These are phyloP conservation scores for Pistacia integerrima DNA, from an alignment of 345 rosid species.

Conservation along the genomic window DNA sequence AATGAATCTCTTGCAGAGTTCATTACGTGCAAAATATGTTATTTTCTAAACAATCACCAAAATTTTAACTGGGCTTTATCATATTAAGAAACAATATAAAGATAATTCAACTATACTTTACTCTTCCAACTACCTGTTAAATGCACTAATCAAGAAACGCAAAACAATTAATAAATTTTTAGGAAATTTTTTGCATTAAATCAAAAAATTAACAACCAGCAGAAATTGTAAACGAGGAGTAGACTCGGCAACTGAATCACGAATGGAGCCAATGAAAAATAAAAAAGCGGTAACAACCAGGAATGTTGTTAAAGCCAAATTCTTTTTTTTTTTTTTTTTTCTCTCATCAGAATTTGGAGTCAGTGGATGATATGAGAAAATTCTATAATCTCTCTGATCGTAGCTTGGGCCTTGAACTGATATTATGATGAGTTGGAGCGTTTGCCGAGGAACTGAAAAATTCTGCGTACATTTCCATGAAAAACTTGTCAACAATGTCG, in stretches of 20 bases:
- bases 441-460: slow-evolving; percentile 25
- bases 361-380: slow-evolving; percentile 1
- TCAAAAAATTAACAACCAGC: background rate
- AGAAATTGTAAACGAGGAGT: background rate
- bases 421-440: slow-evolving; percentile 10
- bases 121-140: background rate
- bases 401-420: slow-evolving; percentile 23
- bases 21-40: too few species aligned
- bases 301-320: background rate
- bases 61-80: too few species aligned
- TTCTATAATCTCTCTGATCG: slow-evolving; percentile 6
- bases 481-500: slow-evolving; percentile 71
- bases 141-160: background rate
- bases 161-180: background rate
- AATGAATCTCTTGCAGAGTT: too few species aligned
- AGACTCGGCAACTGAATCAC: too few species aligned
- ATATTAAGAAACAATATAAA: too few species aligned
- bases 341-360: background rate
- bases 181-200: background rate
- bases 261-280: background rate
- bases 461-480: slow-evolving; percentile 68
- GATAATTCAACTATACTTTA: too few species aligned
- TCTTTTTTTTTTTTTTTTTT: background rate
- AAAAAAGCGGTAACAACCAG: background rate
- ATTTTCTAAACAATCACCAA: too few species aligned